phyloP scores from a whole-genome alignment of 805 yeast species.

The Kodamaea hsintzibuensis region DNA sequence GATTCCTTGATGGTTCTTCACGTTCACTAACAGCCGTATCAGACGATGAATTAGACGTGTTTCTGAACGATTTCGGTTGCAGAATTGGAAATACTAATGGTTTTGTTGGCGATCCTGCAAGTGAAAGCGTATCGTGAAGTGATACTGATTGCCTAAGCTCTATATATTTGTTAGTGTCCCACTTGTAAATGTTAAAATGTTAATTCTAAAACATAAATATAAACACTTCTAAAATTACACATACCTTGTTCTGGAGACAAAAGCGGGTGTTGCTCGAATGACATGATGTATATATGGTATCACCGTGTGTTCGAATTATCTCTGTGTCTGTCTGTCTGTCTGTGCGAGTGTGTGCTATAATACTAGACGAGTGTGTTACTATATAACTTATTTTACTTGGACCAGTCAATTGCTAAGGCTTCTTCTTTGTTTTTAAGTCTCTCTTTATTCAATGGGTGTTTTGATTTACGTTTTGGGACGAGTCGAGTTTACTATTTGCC shows the following conservation, averaged over 20 bases:
- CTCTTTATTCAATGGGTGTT: not conserved
- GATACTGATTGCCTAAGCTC: constrained; percentile 3
- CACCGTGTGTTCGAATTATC: not conserved
- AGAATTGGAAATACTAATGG: constrained; percentile 29
- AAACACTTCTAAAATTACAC: not conserved
- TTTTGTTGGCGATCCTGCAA: constrained; percentile 31
- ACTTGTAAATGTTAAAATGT: not conserved
- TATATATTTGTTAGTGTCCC: not conserved
- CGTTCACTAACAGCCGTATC: constrained; percentile 43
- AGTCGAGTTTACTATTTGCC: not conserved
- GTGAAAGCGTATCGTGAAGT: constrained; percentile 11
- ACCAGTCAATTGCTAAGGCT: not conserved
- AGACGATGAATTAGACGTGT: constrained; percentile 36
- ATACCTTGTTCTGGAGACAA: constrained; percentile 7
- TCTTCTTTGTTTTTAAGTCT: not conserved
- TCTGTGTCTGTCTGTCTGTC: not conserved
- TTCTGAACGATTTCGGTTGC: constrained; percentile 10
- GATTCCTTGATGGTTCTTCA: constrained; percentile 13
- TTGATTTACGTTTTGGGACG: not conserved
- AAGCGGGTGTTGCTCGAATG: constrained; percentile 7
- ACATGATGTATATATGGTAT: not conserved
- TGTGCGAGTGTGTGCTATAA: not conserved
- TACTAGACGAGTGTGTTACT: not conserved
- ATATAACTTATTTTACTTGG: not conserved
- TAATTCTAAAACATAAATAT: not conserved